Evolutionary conservation across 306 rosid species (phyloP), one percentile per base, ranked within the genome.

Genomic region (Quercus parvula): DNA sequence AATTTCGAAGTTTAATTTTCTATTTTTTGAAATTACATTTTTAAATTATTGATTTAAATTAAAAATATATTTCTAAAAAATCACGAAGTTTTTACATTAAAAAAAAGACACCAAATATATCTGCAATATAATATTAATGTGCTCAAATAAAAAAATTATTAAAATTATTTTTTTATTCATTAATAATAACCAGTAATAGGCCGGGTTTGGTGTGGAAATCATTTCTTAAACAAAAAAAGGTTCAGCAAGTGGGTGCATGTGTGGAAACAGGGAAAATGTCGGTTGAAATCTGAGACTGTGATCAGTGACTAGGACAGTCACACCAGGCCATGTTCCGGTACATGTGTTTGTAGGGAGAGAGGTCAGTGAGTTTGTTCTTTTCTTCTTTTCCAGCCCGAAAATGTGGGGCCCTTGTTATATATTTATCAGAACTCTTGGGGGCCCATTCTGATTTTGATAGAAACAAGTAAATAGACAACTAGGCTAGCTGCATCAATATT

Each of bases 401-500:
- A 54, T 1, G 79, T 84, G 81, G 91, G 90, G 10, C 80, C 79
- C 72, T 58, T 30, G 3, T n/a, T 17, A 25, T 9, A 54, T 31
- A 51, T 63, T 64, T 75, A 67, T 58, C 7, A 19, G 11, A 11
- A 25, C 15, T 56, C 75, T 17, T 75, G 56, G 91, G 79, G 71
- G 81, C 91, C 87, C 75, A 82, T 19, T 81, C 79, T 82, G 88
- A 86, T 86, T 74, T 71, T 49, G 79, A 82, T 75, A 35, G 79
- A 57, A 71, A 62, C 76, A 44, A 66, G 77, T 58, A 83, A 78
- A 25, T 77, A 13, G 17, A 46, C 68, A 74, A 76, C 75, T 35
- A 7, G 3, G 46, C 46, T 38, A 38, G 20, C 70, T 33, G 25
- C n/a, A 57, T 82, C 83, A 61, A 63, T 51, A 41, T 33, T 77